Base-by-base conservation (phyloP, 2,329 filamentous ascomycete genomes). In the Pseudogymnoascus destructans region DNA sequence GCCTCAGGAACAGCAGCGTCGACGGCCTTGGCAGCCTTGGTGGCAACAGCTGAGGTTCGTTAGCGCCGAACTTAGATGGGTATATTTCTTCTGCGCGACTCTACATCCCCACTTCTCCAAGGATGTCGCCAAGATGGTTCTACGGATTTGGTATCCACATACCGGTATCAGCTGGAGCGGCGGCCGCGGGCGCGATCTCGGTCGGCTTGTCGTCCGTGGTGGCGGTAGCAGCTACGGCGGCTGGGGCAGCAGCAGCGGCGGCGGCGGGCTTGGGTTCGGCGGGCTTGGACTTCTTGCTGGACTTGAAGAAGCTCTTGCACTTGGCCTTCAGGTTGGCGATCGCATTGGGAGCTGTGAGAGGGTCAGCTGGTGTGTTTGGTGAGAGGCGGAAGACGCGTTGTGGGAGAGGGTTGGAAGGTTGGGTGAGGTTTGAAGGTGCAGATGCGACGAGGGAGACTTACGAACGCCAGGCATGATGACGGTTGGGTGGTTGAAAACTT, bases 391-490 rank as follows among this genome's bases (percentile, higher is more conserved):
- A 17, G 30, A 7, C 30, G 54, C 33, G 17, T 33, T 15, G 27
- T 21, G 27, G 8, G 21, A 27, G 23, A 58, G 17, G 7, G 23
- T n/a, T n/a, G 17, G 32, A 38, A 58, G 19, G 57, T 46, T 35
- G 52, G 57, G 38, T 40, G 19, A 54, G 27, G 23, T 59, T 42
- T 15, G 30, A 17, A 6, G 59, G 59, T 33, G 57, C 40, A 10
- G 8, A 49, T 32, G 49, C 32, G 38, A 56, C 21, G 35, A 30
- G 35, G 38, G 27, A n/a, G 19, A 66, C 66, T 66, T 64, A 67
- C 66, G 66, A 58, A 67, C 61, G 58, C 65, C 66, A 58, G 65
- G 65, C 64, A 67, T 67, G 58, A 62, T 66, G 61, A 59, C 56
- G 55, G 40, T 58, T 15, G 57, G 57, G 46, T 27, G 49, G 23